Percentiles rank a stretch among this genome's conserved stretches.
phyloP scores from a whole-genome alignment of 1,284 basidiomycete species.

The Entoloma clypeatum region DNA sequence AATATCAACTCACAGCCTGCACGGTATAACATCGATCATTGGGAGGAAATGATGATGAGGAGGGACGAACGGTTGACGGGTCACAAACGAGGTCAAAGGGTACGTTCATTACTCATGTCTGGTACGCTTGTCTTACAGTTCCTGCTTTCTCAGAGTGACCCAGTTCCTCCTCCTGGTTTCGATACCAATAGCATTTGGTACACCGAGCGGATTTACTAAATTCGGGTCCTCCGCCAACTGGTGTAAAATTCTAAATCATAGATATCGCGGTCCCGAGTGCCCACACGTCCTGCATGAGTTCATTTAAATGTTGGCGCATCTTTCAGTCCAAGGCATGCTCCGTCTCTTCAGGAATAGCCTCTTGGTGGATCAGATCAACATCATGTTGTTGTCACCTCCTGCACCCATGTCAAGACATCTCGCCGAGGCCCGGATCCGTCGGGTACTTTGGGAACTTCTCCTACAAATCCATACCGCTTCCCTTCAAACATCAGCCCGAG shows the following conservation, averaged over 20 bases:
- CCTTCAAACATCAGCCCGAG: constrained; percentile 32
- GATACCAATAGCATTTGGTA: constrained; percentile 78
- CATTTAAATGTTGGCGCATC: no score
- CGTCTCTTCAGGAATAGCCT: neutral
- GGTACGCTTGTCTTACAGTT: constrained; percentile 6
- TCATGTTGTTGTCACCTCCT: constrained; percentile 29
- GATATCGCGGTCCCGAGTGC: no score
- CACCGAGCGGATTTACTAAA: constrained; percentile 44
- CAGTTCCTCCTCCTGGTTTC: constrained; percentile 70
- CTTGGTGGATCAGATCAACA: neutral
- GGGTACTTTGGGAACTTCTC: constrained; percentile 22
- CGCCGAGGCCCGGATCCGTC: constrained; percentile 17
- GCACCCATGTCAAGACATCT: constrained; percentile 42
- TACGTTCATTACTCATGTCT: constrained; percentile 38
- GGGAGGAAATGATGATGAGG: constrained; percentile 96
- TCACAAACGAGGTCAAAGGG: constrained; percentile 79
- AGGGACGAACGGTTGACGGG: constrained; percentile 88
- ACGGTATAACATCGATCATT: constrained; percentile 79
- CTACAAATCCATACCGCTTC: constrained; percentile 47
- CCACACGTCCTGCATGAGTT: no score
- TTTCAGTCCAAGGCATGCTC: no score
- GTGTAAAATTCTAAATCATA: no score
- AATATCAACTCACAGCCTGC: constrained; percentile 56
- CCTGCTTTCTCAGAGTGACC: constrained; percentile 53
- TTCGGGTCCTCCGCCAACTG: constrained; percentile 1